These are phyloP conservation scores for Paecilomyces variotii DNA, from an alignment of 2,329 filamentous ascomycete genomes.

Conservation along the genomic window DNA sequence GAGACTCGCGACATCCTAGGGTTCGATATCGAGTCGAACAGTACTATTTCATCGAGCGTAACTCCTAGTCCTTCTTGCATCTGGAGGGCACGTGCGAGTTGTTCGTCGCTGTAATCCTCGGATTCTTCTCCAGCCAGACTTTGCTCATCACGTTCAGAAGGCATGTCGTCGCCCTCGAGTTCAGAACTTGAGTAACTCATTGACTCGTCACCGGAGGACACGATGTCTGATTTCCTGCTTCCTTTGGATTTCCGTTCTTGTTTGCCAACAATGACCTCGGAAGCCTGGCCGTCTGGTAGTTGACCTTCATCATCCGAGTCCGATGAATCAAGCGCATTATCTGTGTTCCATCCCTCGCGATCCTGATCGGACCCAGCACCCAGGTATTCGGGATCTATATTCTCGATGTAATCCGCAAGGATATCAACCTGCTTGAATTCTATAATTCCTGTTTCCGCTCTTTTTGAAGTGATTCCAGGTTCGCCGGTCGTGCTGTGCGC, in stretches of 20 bases:
- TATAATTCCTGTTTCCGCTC: background rate
- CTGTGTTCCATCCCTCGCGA: background rate
- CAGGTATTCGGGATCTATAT: background rate
- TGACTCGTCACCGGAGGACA: background rate
- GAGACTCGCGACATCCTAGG: background rate
- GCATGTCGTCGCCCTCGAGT: background rate
- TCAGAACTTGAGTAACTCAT: background rate
- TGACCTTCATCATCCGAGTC: constrained; percentile 9
- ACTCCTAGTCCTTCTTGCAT: background rate
- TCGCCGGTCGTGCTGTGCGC: background rate
- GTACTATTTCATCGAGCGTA: background rate
- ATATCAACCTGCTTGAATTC: background rate
- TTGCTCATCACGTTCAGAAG: background rate
- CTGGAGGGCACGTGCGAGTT: constrained; percentile 25
- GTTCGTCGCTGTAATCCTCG: constrained; percentile 40
- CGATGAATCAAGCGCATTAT: background rate
- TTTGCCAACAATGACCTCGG: constrained; percentile 5
- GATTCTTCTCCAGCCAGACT: background rate
- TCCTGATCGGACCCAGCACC: background rate
- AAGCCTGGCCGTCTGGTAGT: constrained; percentile 10
- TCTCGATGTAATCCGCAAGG: background rate
- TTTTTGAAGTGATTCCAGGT: background rate
- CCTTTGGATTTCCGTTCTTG: background rate
- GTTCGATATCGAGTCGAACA: background rate
- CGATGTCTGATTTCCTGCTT: background rate